These are phyloP conservation scores for Psilocybe cubensis DNA, from an alignment of 768 basidiomycete genomes.

Conservation along the genomic window DNA sequence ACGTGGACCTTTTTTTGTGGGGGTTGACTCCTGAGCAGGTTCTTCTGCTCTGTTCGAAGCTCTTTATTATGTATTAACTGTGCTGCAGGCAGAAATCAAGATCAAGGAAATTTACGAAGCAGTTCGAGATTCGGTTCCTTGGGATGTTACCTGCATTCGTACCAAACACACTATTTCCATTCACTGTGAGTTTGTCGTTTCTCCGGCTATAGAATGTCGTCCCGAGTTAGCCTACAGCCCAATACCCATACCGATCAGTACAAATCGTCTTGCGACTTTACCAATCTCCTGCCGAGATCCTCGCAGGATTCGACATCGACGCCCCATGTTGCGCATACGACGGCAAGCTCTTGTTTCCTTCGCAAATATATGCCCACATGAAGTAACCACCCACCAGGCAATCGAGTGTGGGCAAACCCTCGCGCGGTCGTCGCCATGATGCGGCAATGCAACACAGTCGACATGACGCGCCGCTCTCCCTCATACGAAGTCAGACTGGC, in stretches of 20 bases:
- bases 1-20: conserved; percentile 67
- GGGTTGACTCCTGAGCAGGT: conserved; percentile 60
- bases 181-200: conserved; percentile 46
- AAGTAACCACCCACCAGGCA: conserved; percentile 26
- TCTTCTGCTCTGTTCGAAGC: not conserved
- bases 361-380: not conserved
- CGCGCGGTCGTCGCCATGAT: conserved; percentile 64
- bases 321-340: conserved; percentile 60
- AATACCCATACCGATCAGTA: conserved; percentile 69
- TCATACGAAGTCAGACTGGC: conserved; percentile 66
- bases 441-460: conserved; percentile 67
- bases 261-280: conserved; percentile 71
- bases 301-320: conserved; percentile 72
- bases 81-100: conserved; percentile 59
- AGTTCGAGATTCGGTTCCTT: conserved; percentile 65
- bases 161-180: conserved; percentile 70
- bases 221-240: conserved; percentile 36
- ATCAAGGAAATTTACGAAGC: conserved; percentile 63
- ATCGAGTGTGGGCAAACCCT: conserved; percentile 63
- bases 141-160: conserved; percentile 70
- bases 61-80: conserved; percentile 1
- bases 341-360: conserved; percentile 15
- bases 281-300: conserved; percentile 63
- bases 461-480: conserved; percentile 64
- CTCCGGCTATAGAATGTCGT: not conserved